Evolutionary conservation across 371 early-diverging fungal species (phyloP), one percentile per base, ranked within the genome.

Genomic region (Apophysomyces elegans): DNA sequence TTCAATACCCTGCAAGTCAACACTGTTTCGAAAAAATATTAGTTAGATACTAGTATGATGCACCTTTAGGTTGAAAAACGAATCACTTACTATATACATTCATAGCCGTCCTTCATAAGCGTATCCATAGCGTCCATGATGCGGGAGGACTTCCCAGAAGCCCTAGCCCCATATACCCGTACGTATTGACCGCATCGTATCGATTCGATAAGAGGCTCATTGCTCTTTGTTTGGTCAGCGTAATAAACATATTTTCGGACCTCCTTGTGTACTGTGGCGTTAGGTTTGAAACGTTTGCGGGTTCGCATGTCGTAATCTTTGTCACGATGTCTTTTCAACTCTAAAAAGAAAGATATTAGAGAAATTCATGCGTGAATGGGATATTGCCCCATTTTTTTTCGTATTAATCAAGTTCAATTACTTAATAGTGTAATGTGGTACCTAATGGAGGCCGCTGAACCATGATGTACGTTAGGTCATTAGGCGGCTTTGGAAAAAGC

Each of bases 141-240:
- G 13, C 67, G 67, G 14, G 67, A 62, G 32, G 67, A 67, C 46
- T 67, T 67, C 36, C 67, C 67, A 9, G 67, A 67, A 6, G 67
- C 67, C 47, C 67, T 61, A 44, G 67, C 12, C 38, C 67, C 62
- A 62, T 56, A 56, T 45, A 67, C 45, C 39, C 58, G 62, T 56
- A 67, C 62, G 43, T 57, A 67, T 41, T 44, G 37, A 43, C 67
- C 62, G 26, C 43, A 3, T 41, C 7, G 16, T 54, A 62, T 67
- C 16, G 3, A 7, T 38, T n/a, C 37, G 35, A 62, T 41, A 36
- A 67, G 61, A 43, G 62, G 56, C 37, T 18, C 60, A 37, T 62
- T 67, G 11, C 58, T 67, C 61, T 13, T 41, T 5, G 4, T 41
- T 41, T 41, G 41, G 5, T 41, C 41, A 41, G 41, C 41, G 6